Base-by-base conservation (phyloP, 192 early-diverging fungal species). In the Coemansia sp. region DNA sequence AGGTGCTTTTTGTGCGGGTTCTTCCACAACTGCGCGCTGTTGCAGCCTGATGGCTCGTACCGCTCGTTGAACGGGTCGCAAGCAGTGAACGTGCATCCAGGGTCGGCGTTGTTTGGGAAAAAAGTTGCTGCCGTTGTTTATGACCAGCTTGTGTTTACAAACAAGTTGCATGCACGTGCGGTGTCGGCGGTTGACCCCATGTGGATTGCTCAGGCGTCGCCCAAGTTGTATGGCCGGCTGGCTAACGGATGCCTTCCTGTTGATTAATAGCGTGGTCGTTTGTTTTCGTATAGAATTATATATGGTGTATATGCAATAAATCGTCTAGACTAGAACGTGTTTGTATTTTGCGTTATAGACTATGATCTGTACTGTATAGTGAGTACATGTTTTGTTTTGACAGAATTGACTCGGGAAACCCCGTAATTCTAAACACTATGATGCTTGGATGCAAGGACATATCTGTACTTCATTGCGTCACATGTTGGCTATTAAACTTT, bases 111-210 rank as follows among this genome's bases (percentile, higher is more conserved):
- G 69, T 96, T 95, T 83, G 84, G 84, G 22, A 90, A 88, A 70
- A 91, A 89, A 41, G 71, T 82, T 0, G 87, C 89, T 39, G 87
- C 89, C 4, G 86, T 97, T 39, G 87, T 97, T 75, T 97, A 92
- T 71, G 91, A 90, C 69, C 94, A 97, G 72, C 75, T 96, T 52
- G 95, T 93, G 6, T 90, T 92, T 43, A 99, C 97, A 0, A 90
- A 91, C 22, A 89, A 87, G 53, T 86, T 94, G 56, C 97, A 97
- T 78, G 88, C 97, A 51, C 85, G 95, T 14, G 87, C 90, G 38
- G 89, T 93, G 0, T 91, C 90, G 19, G 84, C 87, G 0, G 86
- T 94, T 5, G 89, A 96, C 63, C 84, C 90, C 35, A 62, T 76
- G 17, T 99, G 97, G 95, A 72, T 97, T 39, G 70, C 86, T 0